A percentile compares a stretch with the other conserved stretches of the same genome.
phyloP scores from a whole-genome alignment of 1,284 basidiomycete genomes.

The Erythrobasidium hasegawianum region DNA sequence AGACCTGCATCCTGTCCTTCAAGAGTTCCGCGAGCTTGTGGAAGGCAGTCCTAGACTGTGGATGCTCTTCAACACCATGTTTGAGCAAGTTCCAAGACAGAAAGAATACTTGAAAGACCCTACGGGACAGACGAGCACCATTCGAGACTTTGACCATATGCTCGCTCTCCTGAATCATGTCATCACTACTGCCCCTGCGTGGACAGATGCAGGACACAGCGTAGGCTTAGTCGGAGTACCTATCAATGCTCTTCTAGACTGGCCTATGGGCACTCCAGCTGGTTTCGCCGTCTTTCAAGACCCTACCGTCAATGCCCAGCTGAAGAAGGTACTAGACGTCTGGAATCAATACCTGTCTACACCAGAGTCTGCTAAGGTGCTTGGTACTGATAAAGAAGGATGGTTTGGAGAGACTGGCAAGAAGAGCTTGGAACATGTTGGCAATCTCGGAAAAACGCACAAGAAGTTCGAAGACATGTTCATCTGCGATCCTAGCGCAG shows the following conservation, averaged over 20 bases:
- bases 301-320: conserved; percentile 52
- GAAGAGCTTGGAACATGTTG: conserved; percentile 45
- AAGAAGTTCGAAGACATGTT: conserved; percentile 50
- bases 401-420: conserved; percentile 54
- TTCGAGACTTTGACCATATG: conserved; percentile 54
- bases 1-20: conserved; percentile 49
- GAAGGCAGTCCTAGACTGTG: conserved; percentile 51
- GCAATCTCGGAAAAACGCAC: conserved; percentile 48
- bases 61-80: conserved; percentile 53
- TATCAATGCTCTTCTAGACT: conserved; percentile 54
- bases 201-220: conserved; percentile 44
- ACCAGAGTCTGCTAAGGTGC: conserved; percentile 51
- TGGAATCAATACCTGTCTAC: conserved; percentile 56
- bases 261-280: conserved; percentile 55
- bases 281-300: conserved; percentile 55
- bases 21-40: conserved; percentile 53
- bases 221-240: conserved; percentile 52
- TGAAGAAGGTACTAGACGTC: conserved; percentile 54
- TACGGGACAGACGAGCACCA: conserved; percentile 35
- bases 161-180: conserved; percentile 51
- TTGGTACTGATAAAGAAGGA: conserved; percentile 50
- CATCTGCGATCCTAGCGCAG: conserved; percentile 51
- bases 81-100: conserved; percentile 44
- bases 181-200: conserved; percentile 52
- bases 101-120: conserved; percentile 18